A percentile compares a stretch with the other conserved stretches of the same genome.
Evolutionary conservation across 2,329 filamentous ascomycete species (phyloP).

Genomic region (Colletotrichum sp.): DNA sequence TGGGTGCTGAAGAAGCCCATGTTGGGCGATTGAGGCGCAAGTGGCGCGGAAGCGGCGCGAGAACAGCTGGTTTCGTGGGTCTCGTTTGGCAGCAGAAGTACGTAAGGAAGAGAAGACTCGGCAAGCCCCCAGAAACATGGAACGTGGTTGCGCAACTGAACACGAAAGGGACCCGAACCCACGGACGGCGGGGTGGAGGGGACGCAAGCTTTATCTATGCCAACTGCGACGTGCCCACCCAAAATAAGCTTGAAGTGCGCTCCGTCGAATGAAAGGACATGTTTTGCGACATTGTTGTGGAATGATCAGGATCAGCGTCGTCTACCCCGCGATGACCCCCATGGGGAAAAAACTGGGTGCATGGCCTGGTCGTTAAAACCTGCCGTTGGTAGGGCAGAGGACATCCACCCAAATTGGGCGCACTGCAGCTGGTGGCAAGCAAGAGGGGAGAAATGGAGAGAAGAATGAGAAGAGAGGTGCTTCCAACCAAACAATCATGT

Average conservation of each 20-base stretch:
- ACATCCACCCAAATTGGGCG: background rate
- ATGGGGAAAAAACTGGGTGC: conserved; percentile 11
- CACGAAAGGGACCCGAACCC: background rate
- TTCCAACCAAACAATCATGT: background rate
- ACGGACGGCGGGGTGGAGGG: background rate
- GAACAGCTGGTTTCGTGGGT: background rate
- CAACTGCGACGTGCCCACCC: background rate
- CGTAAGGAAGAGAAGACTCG: background rate
- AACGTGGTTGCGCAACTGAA: background rate
- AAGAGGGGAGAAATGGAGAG: background rate
- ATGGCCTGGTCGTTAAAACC: conserved; percentile 5
- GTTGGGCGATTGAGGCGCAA: background rate
- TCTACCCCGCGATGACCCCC: conserved; percentile 18
- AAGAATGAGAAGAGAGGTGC: background rate
- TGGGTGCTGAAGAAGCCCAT: conserved; percentile 32
- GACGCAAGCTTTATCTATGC: conserved; percentile 18
- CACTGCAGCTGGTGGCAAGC: background rate
- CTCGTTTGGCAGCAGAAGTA: background rate
- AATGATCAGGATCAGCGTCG: conserved; percentile 5
- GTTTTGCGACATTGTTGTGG: background rate
- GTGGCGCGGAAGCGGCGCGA: too few species aligned
- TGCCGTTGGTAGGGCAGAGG: background rate
- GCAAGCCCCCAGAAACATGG: background rate
- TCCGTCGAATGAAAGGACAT: background rate
- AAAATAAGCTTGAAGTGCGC: conserved; percentile 6